A percentile compares a stretch with the other conserved stretches of the same genome.
Evolutionary conservation across 352 stramenopile species (phyloP).

Genomic region (Globisporangium paddicum): DNA sequence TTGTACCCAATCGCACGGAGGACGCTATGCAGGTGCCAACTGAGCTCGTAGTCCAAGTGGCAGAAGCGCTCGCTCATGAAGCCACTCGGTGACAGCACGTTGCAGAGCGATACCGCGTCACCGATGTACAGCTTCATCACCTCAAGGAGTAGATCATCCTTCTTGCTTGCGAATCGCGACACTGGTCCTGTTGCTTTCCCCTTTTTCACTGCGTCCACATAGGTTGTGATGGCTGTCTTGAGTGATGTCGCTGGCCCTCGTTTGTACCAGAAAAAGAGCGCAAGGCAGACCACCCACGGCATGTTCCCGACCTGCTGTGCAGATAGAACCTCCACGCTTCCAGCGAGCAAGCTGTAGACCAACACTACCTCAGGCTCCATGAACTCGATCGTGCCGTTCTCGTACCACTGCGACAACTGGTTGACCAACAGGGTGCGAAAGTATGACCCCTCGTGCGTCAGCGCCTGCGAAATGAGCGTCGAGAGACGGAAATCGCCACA

Average conservation of each 20-base stretch:
- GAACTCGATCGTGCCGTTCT: constrained; percentile 39
- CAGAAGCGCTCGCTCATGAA: constrained; percentile 24
- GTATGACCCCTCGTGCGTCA: constrained; percentile 43
- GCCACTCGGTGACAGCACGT: constrained; percentile 54
- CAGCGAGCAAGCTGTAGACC: constrained; percentile 62
- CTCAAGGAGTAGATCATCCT: constrained; percentile 61
- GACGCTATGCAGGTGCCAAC: constrained; percentile 74
- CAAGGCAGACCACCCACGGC: constrained; percentile 56
- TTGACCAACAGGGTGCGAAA: constrained; percentile 44
- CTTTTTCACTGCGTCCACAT: constrained; percentile 39
- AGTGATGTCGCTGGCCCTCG: constrained; percentile 42
- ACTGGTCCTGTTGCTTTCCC: constrained; percentile 24
- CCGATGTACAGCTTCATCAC: constrained; percentile 67
- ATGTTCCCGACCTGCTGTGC: constrained; percentile 36
- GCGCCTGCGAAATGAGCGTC: constrained; percentile 58
- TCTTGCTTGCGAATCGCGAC: constrained; percentile 32
- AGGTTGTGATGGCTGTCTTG: constrained; percentile 36
- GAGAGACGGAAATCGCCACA: constrained; percentile 59
- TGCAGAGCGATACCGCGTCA: constrained; percentile 45
- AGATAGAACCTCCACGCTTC: constrained; percentile 54
- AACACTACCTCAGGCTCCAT: constrained; percentile 59
- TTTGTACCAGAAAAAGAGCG: constrained; percentile 72
- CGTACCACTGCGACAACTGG: constrained; percentile 57
- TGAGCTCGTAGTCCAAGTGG: constrained; percentile 73
- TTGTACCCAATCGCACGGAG: constrained; percentile 70